A percentile compares a stretch with the other conserved stretches of the same genome.
Evolutionary conservation across 1,284 basidiomycete species (phyloP).

Genomic region (Ceratobasidium sp.): DNA sequence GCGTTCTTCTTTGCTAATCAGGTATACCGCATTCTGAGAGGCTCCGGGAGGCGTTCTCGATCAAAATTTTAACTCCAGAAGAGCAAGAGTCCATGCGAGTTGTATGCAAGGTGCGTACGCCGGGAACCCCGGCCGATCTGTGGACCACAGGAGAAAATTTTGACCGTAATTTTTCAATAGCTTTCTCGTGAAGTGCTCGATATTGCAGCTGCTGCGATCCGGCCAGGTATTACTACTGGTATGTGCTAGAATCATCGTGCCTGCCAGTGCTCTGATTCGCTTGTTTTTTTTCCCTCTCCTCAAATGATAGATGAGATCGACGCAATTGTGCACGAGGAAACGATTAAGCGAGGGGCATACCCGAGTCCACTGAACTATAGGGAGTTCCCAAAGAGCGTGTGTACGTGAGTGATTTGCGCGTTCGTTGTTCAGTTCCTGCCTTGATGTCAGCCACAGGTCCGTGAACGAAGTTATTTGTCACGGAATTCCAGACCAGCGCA

Average conservation of each 20-base stretch:
- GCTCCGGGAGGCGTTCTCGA: constrained; percentile 66
- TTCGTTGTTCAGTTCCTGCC: constrained; percentile 31
- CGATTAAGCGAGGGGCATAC: constrained; percentile 91
- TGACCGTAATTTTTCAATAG: constrained; percentile 57
- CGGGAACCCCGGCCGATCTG: constrained; percentile 8
- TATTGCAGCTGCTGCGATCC: constrained; percentile 83
- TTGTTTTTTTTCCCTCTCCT: too few species aligned
- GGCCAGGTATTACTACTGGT: constrained; percentile 88
- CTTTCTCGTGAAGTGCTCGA: constrained; percentile 92
- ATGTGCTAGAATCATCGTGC: not conserved
- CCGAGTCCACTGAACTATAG: constrained; percentile 95
- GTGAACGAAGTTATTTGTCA: constrained; percentile 98
- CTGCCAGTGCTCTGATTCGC: not conserved
- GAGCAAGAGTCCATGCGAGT: constrained; percentile 84
- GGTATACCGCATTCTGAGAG: constrained; percentile 72
- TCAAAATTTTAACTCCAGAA: constrained; percentile 68
- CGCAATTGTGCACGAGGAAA: constrained; percentile 93
- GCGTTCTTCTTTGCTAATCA: constrained; percentile 54
- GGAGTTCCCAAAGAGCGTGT: constrained; percentile 94
- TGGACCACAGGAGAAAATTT: not conserved
- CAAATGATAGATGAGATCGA: constrained; percentile 81
- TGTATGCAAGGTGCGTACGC: constrained; percentile 71
- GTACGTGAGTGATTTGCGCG: constrained; percentile 75
- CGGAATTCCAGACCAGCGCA: constrained; percentile 91
- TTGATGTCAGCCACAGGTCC: constrained; percentile 62